Evolutionary conservation across 176 grass and related monocot genomes (phyloP).

Genomic region (Cenchrus purpureus): DNA sequence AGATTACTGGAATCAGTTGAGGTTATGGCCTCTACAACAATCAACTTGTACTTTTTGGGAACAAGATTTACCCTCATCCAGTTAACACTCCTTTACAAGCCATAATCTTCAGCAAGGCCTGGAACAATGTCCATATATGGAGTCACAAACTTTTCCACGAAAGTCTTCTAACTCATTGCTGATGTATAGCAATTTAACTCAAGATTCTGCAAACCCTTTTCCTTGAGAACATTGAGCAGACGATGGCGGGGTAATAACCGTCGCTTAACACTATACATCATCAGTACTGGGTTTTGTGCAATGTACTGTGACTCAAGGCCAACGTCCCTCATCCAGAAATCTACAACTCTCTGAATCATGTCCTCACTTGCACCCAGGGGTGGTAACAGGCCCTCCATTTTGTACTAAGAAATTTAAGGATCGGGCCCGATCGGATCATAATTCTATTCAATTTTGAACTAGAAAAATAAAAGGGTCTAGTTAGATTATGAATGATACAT

Average conservation of each 20-base stretch:
- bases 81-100: no score
- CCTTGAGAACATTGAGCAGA: slow-evolving; percentile 46
- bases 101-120: background rate
- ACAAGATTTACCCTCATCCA: no score
- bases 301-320: background rate
- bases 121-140: slow-evolving; percentile 34
- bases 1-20: background rate
- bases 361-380: background rate
- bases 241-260: slow-evolving; percentile 49
- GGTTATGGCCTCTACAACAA: background rate
- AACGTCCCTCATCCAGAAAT: background rate
- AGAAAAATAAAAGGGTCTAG: no score
- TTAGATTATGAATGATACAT: no score
- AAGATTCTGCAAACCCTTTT: slow-evolving; percentile 16
- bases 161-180: slow-evolving; percentile 24
- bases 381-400: no score
- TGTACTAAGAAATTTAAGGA: no score
- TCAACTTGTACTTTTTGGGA: no score
- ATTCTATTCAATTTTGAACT: no score
- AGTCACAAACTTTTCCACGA: slow-evolving; percentile 41
- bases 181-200: slow-evolving; percentile 31
- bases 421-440: no score
- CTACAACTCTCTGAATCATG: background rate
- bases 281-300: background rate
- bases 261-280: background rate